Conservation (phyloP, 2,329 filamentous ascomycete species). For the Thelonectria olida region DNA sequence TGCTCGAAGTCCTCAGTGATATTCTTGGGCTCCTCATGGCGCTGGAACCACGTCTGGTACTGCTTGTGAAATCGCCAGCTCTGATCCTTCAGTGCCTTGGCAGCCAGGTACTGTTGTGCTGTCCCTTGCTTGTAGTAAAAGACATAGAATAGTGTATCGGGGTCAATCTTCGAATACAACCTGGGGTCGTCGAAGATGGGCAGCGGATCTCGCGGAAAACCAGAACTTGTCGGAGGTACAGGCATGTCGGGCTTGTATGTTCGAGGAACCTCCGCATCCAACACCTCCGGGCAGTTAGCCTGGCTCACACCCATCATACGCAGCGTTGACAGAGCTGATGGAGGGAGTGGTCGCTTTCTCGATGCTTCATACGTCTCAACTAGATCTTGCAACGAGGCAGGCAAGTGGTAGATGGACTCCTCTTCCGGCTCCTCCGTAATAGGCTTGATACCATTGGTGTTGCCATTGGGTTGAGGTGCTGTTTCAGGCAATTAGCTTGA, state of each 20-base stretch:
- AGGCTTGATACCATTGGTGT: conserved; percentile 60
- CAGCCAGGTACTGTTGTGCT: conserved; percentile 93
- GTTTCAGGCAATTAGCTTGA: conserved; percentile 21
- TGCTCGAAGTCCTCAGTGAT: conserved; percentile 99
- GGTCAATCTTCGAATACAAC: conserved; percentile 89
- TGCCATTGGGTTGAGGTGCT: conserved; percentile 60
- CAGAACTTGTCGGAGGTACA: conserved; percentile 76
- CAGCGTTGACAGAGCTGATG: conserved; percentile 72
- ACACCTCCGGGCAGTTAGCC: conserved; percentile 74
- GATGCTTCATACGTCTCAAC: conserved; percentile 90
- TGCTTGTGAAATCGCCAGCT: conserved; percentile 99
- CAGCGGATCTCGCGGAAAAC: conserved; percentile 93
- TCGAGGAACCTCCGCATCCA: conserved; percentile 83
- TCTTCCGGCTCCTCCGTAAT: conserved; percentile 60
- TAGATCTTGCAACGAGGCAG: conserved; percentile 86
- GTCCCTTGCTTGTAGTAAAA: conserved; percentile 99
- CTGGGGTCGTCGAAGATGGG: conserved; percentile 90
- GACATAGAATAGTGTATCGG: conserved; percentile 96
- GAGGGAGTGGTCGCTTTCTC: conserved; percentile 72
- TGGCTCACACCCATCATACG: conserved; percentile 81
- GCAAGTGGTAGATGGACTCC: conserved; percentile 92
- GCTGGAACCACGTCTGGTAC: conserved; percentile 99
- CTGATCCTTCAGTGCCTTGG: conserved; percentile 96
- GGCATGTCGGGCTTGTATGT: conserved; percentile 86
- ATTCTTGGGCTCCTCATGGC: conserved; percentile 97